Evolutionary conservation across 345 rosid genomes (phyloP).

Genomic region (Kandelia obovata): DNA sequence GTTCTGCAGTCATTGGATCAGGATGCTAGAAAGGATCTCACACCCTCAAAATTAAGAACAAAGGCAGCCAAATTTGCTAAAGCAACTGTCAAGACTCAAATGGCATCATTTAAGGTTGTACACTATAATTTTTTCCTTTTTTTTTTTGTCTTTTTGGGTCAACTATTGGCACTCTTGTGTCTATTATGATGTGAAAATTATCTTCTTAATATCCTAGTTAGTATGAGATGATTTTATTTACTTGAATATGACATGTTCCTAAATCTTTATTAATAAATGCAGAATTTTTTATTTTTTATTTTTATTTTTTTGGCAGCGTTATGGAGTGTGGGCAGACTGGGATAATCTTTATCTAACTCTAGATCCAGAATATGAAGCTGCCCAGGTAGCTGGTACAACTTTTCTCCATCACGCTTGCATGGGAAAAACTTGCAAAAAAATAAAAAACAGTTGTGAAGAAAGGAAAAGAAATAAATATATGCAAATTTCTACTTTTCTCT

Average conservation of each 20-base stretch:
- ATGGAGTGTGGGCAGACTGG: conserved; percentile 99
- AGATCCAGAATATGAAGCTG: conserved; percentile 93
- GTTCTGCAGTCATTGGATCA: conserved; percentile 92
- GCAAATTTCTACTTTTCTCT: neutral
- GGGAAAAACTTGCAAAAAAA: neutral
- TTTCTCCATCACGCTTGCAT: conserved; percentile 14
- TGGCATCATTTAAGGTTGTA: conserved; percentile 87
- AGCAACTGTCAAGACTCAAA: conserved; percentile 90
- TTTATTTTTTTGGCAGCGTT: conserved; percentile 56
- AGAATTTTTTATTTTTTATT: neutral
- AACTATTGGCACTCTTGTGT: neutral
- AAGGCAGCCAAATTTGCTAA: conserved; percentile 92
- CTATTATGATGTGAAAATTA: neutral
- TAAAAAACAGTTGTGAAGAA: neutral
- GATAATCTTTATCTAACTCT: conserved; percentile 77
- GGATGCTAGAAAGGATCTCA: conserved; percentile 78
- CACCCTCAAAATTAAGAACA: conserved; percentile 77
- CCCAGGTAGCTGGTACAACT: conserved; percentile 61
- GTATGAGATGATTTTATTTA: conserved; percentile 5
- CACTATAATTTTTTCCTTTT: conserved; percentile 5
- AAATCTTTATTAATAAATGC: neutral
- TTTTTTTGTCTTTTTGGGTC: neutral
- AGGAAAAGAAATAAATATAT: neutral
- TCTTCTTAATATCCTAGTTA: conserved; percentile 6
- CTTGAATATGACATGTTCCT: neutral